Base-by-base conservation (phyloP, 2,329 filamentous ascomycete species). In the Epichloe uncinata region DNA sequence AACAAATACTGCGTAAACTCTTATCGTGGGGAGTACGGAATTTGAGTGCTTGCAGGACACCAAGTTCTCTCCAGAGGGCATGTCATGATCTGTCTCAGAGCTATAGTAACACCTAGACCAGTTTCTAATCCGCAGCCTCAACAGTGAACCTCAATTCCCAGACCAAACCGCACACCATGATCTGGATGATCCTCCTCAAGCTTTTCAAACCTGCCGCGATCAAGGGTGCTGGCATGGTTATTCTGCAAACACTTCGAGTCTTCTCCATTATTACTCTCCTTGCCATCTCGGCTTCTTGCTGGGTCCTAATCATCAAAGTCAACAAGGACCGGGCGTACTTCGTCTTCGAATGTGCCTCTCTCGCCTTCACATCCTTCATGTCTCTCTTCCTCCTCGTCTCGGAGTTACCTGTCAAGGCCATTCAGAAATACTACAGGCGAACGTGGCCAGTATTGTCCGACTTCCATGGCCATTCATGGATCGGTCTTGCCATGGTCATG, bases 401-500 rank as follows among this genome's bases (percentile, higher is more conserved):
- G 40, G 88, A 95, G 12, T 63, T 66, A 2, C 52, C 60, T 34
- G 69, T 85, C 55, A 77, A 76, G 15, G 66, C 89, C 49, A 81
- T 90, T 63, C 77, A 77, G 55, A 60, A 60, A 44, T 90, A 87
- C 69, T 86, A 88, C 62, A 74, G 74, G 48, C 71, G 72, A 49
- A 81, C 83, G 62, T 95, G 87, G 86, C 89, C 89, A 3, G 75
- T 88, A 48, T 74, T 95, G 55, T 82, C 84, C 41, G 75, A 81
- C 26, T 69, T 75, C n/a, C 82, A 87, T 57, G 87, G 88, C 48
- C 86, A 95, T 63, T 78, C 84, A 57, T 83, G 84, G 63, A 77
- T 95, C 53, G 87, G 87, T 16, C 63, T 79, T 16, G 75, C 80
- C 57, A 87, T 93, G 80, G 71, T 88, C 60, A 72, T 88, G 45